These are phyloP conservation scores for Larix kaempferi DNA, from an alignment of 75 land plant genomes.

Conservation along the genomic window DNA sequence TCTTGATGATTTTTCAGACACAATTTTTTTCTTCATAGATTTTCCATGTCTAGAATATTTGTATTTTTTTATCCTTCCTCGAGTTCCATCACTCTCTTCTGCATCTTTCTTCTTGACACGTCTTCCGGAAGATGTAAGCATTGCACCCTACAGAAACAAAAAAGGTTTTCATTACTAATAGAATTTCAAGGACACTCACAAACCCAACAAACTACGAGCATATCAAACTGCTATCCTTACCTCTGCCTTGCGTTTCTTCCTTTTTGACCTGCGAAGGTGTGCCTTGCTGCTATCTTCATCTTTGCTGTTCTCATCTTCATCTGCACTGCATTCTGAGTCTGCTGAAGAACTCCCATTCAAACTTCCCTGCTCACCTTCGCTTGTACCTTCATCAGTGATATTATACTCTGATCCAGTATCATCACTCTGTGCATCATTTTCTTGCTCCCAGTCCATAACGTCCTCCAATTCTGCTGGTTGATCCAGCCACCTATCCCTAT, in stretches of 20 bases:
- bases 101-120: constrained; percentile 61
- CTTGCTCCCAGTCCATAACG: constrained; percentile 91
- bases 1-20: constrained; percentile 37
- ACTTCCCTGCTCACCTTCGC: constrained; percentile 57
- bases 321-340: constrained; percentile 40
- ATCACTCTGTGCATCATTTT: constrained; percentile 68
- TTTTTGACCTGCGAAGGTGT: constrained; percentile 60
- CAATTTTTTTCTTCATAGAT: constrained; percentile 20
- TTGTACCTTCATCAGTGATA: constrained; percentile 65
- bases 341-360: constrained; percentile 40
- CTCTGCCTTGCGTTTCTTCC: constrained; percentile 62
- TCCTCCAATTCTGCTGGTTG: constrained; percentile 72
- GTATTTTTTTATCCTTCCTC: constrained; percentile 2
- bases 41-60: constrained; percentile 27
- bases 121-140: constrained; percentile 67
- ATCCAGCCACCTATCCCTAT: constrained; percentile 61
- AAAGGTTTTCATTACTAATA: not conserved
- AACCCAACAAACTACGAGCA: not conserved
- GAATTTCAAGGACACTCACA: not conserved
- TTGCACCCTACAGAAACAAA: constrained; percentile 42
- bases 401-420: constrained; percentile 92
- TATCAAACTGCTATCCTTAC: constrained; percentile 22
- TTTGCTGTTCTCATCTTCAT: constrained; percentile 44
- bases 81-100: constrained; percentile 37
- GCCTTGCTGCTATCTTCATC: constrained; percentile 29